Conservation (phyloP, 768 basidiomycete genomes). For the Crassisporium funariophilum region DNA sequence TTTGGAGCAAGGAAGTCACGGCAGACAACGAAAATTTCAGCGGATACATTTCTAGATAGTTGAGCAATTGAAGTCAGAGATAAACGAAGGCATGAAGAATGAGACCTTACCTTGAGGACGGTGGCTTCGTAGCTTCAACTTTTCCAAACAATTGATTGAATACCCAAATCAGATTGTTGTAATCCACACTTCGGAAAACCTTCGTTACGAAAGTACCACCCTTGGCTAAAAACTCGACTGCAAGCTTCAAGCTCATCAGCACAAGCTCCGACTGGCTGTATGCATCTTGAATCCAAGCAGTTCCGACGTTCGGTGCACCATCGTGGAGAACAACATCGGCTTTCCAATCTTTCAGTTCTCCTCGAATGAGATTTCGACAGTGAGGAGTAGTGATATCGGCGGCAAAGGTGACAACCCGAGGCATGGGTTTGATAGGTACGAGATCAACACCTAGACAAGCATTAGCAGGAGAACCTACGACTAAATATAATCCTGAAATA, state of each 20-base stretch:
- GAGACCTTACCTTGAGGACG: slow-evolving; percentile 86
- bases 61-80: not conserved
- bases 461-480: slow-evolving; percentile 8
- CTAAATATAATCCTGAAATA: not conserved
- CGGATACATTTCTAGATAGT: slow-evolving; percentile 85
- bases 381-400: slow-evolving; percentile 92
- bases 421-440: slow-evolving; percentile 95
- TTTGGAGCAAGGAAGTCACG: slow-evolving; percentile 93
- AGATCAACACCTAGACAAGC: slow-evolving; percentile 82
- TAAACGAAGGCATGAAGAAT: too few relatives aligned
- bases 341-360: slow-evolving; percentile 97
- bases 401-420: slow-evolving; percentile 87
- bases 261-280: slow-evolving; percentile 97
- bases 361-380: slow-evolving; percentile 84
- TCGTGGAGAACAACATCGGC: slow-evolving; percentile 98
- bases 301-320: slow-evolving; percentile 99
- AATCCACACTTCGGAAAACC: slow-evolving; percentile 97
- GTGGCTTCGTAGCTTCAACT: slow-evolving; percentile 98
- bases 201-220: slow-evolving; percentile 98
- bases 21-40: slow-evolving; percentile 99
- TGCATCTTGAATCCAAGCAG: slow-evolving; percentile 98
- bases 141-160: slow-evolving; percentile 95
- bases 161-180: slow-evolving; percentile 99
- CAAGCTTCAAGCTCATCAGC: slow-evolving; percentile 91
- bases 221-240: slow-evolving; percentile 90